Percentiles rank a stretch among this genome's conserved stretches.
Evolutionary conservation across 306 rosid species (phyloP).

Genomic region (Fagus crenata): DNA sequence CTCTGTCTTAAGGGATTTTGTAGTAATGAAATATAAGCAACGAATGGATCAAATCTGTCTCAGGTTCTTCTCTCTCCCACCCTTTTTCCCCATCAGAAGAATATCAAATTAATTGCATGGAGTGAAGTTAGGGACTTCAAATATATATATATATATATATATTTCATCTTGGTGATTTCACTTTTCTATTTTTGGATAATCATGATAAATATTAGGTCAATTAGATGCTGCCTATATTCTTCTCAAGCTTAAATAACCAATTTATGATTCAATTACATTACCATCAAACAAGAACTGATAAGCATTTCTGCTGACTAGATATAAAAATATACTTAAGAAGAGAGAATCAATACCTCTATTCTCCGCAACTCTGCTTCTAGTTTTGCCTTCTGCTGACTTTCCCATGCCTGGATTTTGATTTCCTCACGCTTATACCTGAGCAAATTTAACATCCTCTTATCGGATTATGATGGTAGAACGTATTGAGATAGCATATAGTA

Average conservation of each 20-base stretch:
- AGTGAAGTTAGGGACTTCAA: not conserved
- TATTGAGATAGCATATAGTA: not conserved
- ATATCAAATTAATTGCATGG: not conserved
- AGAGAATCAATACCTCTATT: slow-evolving; percentile 59
- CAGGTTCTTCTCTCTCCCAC: not conserved
- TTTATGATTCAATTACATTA: not conserved
- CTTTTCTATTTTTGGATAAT: too few species aligned
- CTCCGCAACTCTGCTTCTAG: slow-evolving; percentile 86
- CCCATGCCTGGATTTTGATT: slow-evolving; percentile 96
- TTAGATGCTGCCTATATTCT: not conserved
- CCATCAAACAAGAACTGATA: slow-evolving; percentile 14
- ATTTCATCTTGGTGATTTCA: too few species aligned
- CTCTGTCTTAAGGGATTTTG: not conserved
- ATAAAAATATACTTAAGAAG: not conserved
- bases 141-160: too few species aligned
- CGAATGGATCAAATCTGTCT: not conserved
- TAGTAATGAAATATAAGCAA: not conserved
- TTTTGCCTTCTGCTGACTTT: slow-evolving; percentile 76
- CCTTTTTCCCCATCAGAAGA: not conserved
- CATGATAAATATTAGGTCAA: not conserved
- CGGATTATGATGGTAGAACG: slow-evolving; percentile 17
- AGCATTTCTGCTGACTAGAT: not conserved
- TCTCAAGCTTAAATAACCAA: not conserved
- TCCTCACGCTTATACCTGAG: slow-evolving; percentile 84
- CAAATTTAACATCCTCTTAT: slow-evolving; percentile 20